Percentiles rank a stretch among this genome's conserved stretches.
phyloP scores from a whole-genome alignment of 2,329 filamentous ascomycete genomes.

The Ophiostoma tasmaniense region DNA sequence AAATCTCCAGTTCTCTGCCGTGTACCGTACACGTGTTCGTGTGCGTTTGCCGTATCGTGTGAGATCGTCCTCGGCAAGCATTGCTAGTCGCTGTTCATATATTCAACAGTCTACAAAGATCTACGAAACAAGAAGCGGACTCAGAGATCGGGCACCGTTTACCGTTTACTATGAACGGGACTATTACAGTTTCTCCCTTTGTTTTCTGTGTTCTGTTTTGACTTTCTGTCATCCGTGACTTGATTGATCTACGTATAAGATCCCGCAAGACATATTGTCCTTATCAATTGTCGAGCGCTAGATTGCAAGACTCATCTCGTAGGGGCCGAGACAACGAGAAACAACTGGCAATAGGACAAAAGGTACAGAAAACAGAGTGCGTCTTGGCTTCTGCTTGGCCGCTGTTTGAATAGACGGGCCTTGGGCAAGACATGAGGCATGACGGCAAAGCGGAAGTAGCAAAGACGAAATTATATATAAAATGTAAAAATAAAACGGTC shows the following conservation, averaged over 20 bases:
- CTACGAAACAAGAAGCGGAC: neutral
- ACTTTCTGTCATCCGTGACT: neutral
- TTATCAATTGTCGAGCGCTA: neutral
- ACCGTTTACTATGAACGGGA: neutral
- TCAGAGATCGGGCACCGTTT: neutral
- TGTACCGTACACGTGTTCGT: neutral
- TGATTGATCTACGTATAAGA: neutral
- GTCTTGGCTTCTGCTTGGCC: neutral
- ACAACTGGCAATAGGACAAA: neutral
- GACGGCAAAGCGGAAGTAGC: neutral
- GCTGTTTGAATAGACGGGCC: neutral
- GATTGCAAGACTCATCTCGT: neutral
- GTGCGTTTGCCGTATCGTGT: neutral
- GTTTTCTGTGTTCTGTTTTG: too few species aligned
- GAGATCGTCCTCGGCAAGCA: neutral
- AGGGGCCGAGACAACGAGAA: conserved; percentile 12
- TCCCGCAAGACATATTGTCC: neutral
- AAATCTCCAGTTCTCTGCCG: neutral
- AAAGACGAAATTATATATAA: neutral
- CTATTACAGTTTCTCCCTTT: neutral
- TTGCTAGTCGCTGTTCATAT: neutral
- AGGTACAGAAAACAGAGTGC: neutral
- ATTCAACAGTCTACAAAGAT: neutral
- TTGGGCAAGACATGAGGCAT: neutral
- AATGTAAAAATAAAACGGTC: neutral